Evolutionary conservation across 257 asterid genomes (phyloP), one percentile per base, ranked within the genome.

Genomic region (Mentha longifolia): DNA sequence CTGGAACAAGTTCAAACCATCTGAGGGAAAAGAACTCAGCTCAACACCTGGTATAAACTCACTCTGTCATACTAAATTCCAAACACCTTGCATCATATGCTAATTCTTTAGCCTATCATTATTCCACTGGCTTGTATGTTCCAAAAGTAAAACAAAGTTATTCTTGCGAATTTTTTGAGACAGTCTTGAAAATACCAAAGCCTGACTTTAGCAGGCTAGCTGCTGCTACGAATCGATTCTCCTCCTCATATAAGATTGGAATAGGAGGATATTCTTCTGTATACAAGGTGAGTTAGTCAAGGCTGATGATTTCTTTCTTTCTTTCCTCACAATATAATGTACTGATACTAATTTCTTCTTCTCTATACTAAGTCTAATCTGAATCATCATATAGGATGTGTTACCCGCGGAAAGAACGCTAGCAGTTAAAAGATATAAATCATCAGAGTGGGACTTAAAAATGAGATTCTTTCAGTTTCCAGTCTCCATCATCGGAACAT

Each of bases 401-500:
- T 47, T 64, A 47, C 51, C 65, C 8, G 16, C 80, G 12, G 63
- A 73, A 63, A 45, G 46, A 62, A 14, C 58, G 46, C 39, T 63
- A 2, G 76, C 80, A 45, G 52, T 70, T 10, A 71, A 65, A 46
- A 39, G 50, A 41, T 12, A 13, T 56, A 15, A 35, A 9, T 3
- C 5, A 3, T 28, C 11, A 2, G n/a, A n/a, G n/a, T n/a, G n/a
- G n/a, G 19, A 45, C 5, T n/a, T 7, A 47, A 7, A 15, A 47
- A 35, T 35, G 41, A 35, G 41, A 3, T 35, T 35, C 5, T 35
- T 6, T 3, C 41, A 47, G 54, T 43, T 55, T 17, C 60, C 31
- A 17, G 59, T 28, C 73, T 74, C 58, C 67, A 22, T 6, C 78
- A 74, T 17, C 61, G 10, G 46, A 76, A 76, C 64, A 63, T 76